Conservation (phyloP, 2,329 filamentous ascomycete species). For the Catunica adiposa region DNA sequence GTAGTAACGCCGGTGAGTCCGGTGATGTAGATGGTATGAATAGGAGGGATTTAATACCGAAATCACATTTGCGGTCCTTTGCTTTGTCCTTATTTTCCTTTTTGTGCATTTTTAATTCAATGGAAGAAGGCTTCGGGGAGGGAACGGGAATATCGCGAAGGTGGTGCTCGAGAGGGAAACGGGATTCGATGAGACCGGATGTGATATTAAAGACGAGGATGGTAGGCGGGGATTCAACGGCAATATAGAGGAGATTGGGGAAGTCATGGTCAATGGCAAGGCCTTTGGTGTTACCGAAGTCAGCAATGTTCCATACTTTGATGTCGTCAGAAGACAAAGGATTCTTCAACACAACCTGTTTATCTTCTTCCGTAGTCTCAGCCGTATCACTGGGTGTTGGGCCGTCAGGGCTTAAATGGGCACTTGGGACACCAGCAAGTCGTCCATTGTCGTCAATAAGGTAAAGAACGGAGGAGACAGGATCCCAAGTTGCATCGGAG, state of each 20-base stretch:
- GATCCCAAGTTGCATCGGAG: constrained; percentile 14
- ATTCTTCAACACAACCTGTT: constrained; percentile 2
- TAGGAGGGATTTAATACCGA: constrained; percentile 9
- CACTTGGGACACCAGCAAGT: constrained; percentile 9
- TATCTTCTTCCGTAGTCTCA: not conserved
- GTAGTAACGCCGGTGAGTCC: not conserved
- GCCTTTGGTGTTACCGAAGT: constrained; percentile 7
- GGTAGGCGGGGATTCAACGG: constrained; percentile 7
- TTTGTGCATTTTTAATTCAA: constrained; percentile 11
- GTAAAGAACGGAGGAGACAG: constrained; percentile 5
- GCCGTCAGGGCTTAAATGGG: no score
- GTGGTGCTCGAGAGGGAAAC: not conserved
- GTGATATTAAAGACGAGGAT: constrained; percentile 12
- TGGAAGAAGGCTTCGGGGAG: not conserved
- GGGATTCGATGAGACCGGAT: constrained; percentile 6
- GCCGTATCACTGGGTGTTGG: not conserved
- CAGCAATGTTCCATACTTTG: constrained; percentile 10
- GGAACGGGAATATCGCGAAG: not conserved
- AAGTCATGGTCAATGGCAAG: constrained; percentile 12
- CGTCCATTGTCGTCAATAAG: constrained; percentile 13
- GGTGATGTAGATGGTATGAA: constrained; percentile 4
- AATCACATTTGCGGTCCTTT: not conserved
- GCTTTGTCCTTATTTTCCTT: constrained; percentile 2
- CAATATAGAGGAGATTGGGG: constrained; percentile 12
- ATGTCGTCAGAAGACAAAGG: not conserved